Conservation (phyloP, 2,329 filamentous ascomycete genomes). For the Sclerotinia spermophila region DNA sequence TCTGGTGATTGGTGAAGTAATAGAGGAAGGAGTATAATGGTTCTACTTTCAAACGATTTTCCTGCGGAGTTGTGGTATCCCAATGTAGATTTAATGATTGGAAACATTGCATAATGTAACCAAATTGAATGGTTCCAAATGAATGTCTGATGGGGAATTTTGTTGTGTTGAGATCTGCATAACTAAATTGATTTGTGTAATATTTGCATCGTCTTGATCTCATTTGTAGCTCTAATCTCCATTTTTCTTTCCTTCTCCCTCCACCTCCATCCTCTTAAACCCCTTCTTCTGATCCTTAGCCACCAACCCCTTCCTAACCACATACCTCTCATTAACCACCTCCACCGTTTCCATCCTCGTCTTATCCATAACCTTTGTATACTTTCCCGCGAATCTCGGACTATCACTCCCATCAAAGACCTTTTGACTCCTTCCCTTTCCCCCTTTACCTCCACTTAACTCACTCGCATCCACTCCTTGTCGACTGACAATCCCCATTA, state of each 20-base stretch:
- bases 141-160: neutral
- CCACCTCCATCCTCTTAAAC: slow-evolving; percentile 8
- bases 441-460: slow-evolving; percentile 38
- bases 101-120: too few relatives aligned
- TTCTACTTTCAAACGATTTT: neutral
- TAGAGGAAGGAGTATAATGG: neutral
- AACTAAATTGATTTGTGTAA: neutral
- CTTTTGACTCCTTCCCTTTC: slow-evolving; percentile 34
- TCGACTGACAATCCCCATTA: slow-evolving; percentile 60
- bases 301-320: slow-evolving; percentile 55
- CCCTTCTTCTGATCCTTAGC: slow-evolving; percentile 15
- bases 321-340: slow-evolving; percentile 58
- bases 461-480: slow-evolving; percentile 37
- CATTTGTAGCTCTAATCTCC: neutral
- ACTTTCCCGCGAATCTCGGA: slow-evolving; percentile 50
- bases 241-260: neutral
- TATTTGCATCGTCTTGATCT: too few relatives aligned
- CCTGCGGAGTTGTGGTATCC: neutral
- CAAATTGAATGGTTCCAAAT: neutral
- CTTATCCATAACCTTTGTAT: slow-evolving; percentile 53
- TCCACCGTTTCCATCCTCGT: slow-evolving; percentile 47
- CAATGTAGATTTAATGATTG: neutral
- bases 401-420: slow-evolving; percentile 55
- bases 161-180: neutral
- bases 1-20: neutral